Evolutionary conservation across 441 rosid species (phyloP), one percentile per base, ranked within the genome.

Genomic region (Populus hybrid): DNA sequence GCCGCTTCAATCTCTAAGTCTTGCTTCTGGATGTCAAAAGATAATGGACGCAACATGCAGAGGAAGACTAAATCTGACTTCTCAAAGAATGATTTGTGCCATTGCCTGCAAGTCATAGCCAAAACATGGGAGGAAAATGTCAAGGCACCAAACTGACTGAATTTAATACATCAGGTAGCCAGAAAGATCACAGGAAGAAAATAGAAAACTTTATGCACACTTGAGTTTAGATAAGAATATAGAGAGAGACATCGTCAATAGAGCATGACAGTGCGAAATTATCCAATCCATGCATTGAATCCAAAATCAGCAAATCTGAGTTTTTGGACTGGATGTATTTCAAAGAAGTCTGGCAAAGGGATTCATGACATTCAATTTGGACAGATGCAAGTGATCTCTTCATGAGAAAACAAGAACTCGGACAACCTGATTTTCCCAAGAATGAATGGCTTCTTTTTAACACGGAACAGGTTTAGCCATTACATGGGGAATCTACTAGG

Each of bases 61-160:
- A 92, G 61, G 79, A 94, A 94, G 83, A 94, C 90, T 75, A 94
- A 76, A 84, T 89, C 92, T 1, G 98, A 94, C 77, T 94, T 94
- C 69, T 77, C 87, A 66, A 92, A 94, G 86, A 88, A 94, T 42
- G 87, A 64, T 66, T 86, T 85, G 82, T 90, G 97, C 61, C 84
- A 81, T 85, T 94, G 93, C 82, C 97, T 94, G 89, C 59, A 83
- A 82, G 14, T 76, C 61, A 9, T 76, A 26, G 28, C 18, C 50
- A 76, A 23, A 74, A 36, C 63, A 68, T 75, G 32, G 46, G 69
- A 69, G 24, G 26, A 67, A 24, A 18, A 34, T 24, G 35, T 70
- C 21, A 71, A 66, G 14, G 32, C 65, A 57, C 36, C 30, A 32
- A 46, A 64, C 8, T 57, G 46, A 68, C 69, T 34, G 40, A 76